Conservation (phyloP, 345 rosid species). For the Camelina neglecta region DNA sequence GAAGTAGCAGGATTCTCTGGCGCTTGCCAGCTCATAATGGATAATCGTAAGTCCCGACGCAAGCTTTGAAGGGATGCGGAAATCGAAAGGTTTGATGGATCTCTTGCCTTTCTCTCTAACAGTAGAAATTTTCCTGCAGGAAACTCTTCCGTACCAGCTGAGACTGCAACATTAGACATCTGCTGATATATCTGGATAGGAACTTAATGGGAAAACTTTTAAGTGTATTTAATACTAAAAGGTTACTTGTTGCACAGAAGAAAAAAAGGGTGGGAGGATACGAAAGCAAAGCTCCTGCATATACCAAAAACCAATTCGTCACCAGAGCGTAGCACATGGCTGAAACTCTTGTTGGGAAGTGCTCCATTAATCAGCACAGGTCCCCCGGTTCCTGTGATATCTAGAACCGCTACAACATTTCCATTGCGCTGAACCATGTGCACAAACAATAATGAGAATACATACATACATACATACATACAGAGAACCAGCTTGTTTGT, state of each 20-base stretch:
- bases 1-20: conserved; percentile 43
- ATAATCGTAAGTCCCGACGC: conserved; percentile 62
- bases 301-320: conserved; percentile 79
- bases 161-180: conserved; percentile 52
- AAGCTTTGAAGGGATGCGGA: conserved; percentile 69
- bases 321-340: conserved; percentile 61
- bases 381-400: conserved; percentile 74
- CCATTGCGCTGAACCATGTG: too few species aligned
- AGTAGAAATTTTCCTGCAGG: conserved; percentile 58
- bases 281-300: conserved; percentile 69
- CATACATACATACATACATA: too few species aligned
- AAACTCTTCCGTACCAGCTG: conserved; percentile 56
- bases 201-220: conserved; percentile 6
- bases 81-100: conserved; percentile 74
- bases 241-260: background rate
- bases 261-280: conserved; percentile 56
- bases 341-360: too few species aligned
- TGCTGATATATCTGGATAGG: conserved; percentile 77
- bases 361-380: conserved; percentile 46
- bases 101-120: conserved; percentile 69
- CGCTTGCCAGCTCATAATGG: conserved; percentile 46
- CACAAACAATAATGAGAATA: background rate
- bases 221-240: too few species aligned
- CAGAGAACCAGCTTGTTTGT: too few species aligned
- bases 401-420: conserved; percentile 57